Evolutionary conservation across 495 filamentous ascomycete species (phyloP).

Genomic region (Hyaloscypha variabilis): DNA sequence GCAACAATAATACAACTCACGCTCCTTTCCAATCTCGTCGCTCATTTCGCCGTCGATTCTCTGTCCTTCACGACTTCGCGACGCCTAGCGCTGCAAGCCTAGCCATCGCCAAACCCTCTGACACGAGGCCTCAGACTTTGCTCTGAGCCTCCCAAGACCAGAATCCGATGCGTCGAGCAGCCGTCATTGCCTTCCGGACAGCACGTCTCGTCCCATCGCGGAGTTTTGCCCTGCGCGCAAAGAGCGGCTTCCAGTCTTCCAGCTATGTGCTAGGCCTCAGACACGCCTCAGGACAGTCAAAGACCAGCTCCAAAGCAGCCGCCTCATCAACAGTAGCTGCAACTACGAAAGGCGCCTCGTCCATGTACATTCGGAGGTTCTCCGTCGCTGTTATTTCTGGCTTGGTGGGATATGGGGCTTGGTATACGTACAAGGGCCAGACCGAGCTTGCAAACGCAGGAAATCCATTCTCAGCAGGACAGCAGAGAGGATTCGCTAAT

Average conservation of each 20-base stretch:
- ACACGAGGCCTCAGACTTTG: conserved; percentile 19
- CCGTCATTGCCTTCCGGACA: conserved; percentile 62
- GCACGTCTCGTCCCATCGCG: conserved; percentile 60
- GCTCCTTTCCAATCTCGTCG: background rate
- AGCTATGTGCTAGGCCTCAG: conserved; percentile 48
- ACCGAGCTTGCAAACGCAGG: conserved; percentile 10
- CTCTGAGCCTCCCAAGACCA: conserved; percentile 11
- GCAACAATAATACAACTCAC: background rate
- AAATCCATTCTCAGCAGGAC: background rate
- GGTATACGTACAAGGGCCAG: conserved; percentile 59
- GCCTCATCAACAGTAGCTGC: conserved; percentile 36
- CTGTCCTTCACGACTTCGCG: background rate
- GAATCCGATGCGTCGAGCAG: conserved; percentile 65
- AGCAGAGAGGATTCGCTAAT: conserved; percentile 9
- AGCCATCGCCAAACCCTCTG: conserved; percentile 6
- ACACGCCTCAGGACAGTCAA: conserved; percentile 44
- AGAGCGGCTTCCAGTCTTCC: conserved; percentile 45
- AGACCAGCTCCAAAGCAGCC: conserved; percentile 28
- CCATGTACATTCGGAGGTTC: conserved; percentile 68
- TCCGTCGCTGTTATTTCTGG: conserved; percentile 63
- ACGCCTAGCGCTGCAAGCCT: conserved; percentile 5
- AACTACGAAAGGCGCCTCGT: conserved; percentile 42
- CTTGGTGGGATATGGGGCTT: conserved; percentile 65
- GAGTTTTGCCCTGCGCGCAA: conserved; percentile 43
- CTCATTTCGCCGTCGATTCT: conserved; percentile 10